These are phyloP conservation scores for Zarea fungicola DNA, from an alignment of 2,329 filamentous ascomycete genomes.

Conservation along the genomic window DNA sequence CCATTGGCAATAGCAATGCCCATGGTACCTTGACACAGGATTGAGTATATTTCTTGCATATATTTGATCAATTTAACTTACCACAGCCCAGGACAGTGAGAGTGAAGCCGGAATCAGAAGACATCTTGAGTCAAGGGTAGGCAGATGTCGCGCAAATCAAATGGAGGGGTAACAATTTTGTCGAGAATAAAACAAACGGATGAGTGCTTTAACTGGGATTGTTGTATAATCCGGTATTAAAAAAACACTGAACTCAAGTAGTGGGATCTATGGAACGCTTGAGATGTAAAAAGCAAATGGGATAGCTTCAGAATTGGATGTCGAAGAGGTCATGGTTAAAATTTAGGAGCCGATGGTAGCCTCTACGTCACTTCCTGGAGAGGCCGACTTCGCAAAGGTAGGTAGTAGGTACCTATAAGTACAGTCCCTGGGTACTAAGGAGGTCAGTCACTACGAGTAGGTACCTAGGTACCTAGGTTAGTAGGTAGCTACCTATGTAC, in stretches of 20 bases:
- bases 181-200: too few relatives aligned
- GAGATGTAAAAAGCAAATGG: constrained; percentile 17
- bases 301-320: not conserved
- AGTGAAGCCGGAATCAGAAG: constrained; percentile 44
- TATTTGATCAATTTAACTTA: constrained; percentile 38
- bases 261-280: not conserved
- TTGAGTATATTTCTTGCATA: constrained; percentile 13
- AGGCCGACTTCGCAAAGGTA: constrained; percentile 5
- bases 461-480: too few relatives aligned
- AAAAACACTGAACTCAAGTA: too few relatives aligned
- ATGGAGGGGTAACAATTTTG: constrained; percentile 1
- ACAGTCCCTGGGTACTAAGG: too few relatives aligned
- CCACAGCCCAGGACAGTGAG: constrained; percentile 79
- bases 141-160: not conserved
- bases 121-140: constrained; percentile 11
- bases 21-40: constrained; percentile 60
- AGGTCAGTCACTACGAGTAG: too few relatives aligned
- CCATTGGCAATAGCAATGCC: constrained; percentile 79
- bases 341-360: constrained; percentile 1
- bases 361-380: constrained; percentile 4
- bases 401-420: too few relatives aligned
- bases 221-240: too few relatives aligned
- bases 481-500: too few relatives aligned
- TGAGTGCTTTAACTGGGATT: too few relatives aligned
- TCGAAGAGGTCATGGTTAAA: constrained; percentile 12